These are phyloP conservation scores for Cordyceps cateniannulata DNA, from an alignment of 2,329 filamentous ascomycete species.

Conservation along the genomic window DNA sequence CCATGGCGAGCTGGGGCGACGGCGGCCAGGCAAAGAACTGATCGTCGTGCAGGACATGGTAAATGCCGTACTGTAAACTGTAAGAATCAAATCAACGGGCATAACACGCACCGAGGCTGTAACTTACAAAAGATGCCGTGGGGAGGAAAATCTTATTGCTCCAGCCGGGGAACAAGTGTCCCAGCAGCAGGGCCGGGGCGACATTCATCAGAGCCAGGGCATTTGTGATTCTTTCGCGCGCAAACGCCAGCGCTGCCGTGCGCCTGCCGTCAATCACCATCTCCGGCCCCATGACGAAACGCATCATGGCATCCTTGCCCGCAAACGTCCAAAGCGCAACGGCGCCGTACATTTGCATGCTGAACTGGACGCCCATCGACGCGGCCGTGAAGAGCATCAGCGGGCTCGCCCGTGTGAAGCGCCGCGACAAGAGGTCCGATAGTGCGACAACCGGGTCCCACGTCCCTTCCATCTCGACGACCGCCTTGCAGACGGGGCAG, in stretches of 20 bases:
- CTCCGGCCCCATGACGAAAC: constrained; percentile 35
- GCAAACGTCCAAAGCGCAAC: constrained; percentile 46
- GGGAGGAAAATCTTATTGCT: constrained; percentile 37
- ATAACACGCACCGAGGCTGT: not conserved
- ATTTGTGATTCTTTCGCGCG: constrained; percentile 26
- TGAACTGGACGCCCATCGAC: constrained; percentile 41
- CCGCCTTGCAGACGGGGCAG: constrained; percentile 85
- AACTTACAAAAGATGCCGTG: constrained; percentile 34
- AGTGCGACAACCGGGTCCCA: constrained; percentile 65
- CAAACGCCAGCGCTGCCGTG: constrained; percentile 19
- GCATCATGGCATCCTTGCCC: constrained; percentile 37
- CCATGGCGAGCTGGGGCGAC: constrained; percentile 43
- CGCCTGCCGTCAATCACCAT: constrained; percentile 23
- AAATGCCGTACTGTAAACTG: constrained; percentile 37
- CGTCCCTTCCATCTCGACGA: constrained; percentile 70
- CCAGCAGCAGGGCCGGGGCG: constrained; percentile 39
- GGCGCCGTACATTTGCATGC: constrained; percentile 47
- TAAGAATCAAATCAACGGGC: not conserved
- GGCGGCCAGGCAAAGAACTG: constrained; percentile 47
- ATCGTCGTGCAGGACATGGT: constrained; percentile 38
- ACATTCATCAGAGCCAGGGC: constrained; percentile 36
- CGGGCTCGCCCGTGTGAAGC: constrained; percentile 49
- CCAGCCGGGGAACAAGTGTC: constrained; percentile 37
- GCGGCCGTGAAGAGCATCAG: constrained; percentile 59
- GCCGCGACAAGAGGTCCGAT: constrained; percentile 51